Evolutionary conservation across 2,329 filamentous ascomycete species (phyloP).

Genomic region (Leptosphaerulina australis): DNA sequence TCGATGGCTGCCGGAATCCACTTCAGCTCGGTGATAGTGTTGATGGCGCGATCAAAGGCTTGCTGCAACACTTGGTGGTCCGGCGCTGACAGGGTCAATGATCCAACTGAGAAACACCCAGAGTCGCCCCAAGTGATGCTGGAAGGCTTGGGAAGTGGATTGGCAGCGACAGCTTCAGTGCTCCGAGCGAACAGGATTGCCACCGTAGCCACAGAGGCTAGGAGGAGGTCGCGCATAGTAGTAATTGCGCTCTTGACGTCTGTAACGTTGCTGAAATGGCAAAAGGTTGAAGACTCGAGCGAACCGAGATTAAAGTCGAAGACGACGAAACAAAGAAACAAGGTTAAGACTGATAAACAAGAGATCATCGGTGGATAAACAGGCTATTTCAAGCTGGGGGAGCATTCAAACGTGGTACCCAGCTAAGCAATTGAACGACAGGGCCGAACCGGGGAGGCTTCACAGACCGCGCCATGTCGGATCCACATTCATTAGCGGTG

Average conservation of each 20-base stretch:
- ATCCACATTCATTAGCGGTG: constrained; percentile 23
- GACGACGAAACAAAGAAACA: constrained; percentile 15
- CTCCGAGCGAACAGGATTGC: constrained; percentile 45
- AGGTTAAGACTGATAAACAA: constrained; percentile 2
- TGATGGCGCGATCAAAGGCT: constrained; percentile 59
- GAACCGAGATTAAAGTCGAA: constrained; percentile 4
- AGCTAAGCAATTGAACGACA: constrained; percentile 29
- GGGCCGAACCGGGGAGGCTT: constrained; percentile 17
- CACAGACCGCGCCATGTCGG: constrained; percentile 21
- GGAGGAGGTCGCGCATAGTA: constrained; percentile 41
- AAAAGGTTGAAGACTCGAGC: neutral
- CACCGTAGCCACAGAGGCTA: constrained; percentile 41
- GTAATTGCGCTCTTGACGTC: neutral
- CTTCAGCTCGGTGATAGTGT: constrained; percentile 56
- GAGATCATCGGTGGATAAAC: constrained; percentile 19
- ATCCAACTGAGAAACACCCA: constrained; percentile 54
- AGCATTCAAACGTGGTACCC: constrained; percentile 13
- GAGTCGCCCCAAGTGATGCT: constrained; percentile 60
- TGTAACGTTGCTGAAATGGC: neutral
- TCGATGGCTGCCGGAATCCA: constrained; percentile 62
- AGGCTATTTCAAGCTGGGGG: constrained; percentile 32
- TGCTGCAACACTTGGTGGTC: constrained; percentile 47
- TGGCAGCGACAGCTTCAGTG: constrained; percentile 56
- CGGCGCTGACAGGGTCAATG: constrained; percentile 49
- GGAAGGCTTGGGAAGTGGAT: constrained; percentile 61